These are phyloP conservation scores for Phellinidium pouzarii DNA, from an alignment of 1,284 basidiomycete genomes.

Conservation along the genomic window DNA sequence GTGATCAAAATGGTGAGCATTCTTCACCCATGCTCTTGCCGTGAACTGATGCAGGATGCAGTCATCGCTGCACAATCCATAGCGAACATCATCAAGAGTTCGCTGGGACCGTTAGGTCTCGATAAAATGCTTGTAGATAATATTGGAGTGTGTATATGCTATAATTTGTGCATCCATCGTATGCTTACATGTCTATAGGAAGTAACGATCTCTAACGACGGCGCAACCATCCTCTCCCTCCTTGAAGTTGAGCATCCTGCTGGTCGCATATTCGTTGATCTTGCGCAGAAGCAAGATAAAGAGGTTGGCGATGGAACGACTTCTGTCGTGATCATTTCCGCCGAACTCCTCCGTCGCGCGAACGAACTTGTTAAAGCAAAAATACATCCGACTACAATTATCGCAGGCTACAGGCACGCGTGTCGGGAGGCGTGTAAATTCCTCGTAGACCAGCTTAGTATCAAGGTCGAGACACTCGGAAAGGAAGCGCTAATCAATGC, in stretches of 20 bases:
- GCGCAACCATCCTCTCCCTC: conserved; percentile 93
- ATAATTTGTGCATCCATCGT: conserved; percentile 5
- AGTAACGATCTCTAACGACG: conserved; percentile 99
- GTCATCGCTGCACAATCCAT: conserved; percentile 95
- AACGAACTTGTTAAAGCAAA: conserved; percentile 98
- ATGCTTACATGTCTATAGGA: conserved; percentile 49
- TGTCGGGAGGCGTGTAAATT: conserved; percentile 98
- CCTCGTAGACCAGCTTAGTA: conserved; percentile 95
- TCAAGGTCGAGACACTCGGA: conserved; percentile 90
- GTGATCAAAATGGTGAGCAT: conserved; percentile 87
- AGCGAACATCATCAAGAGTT: conserved; percentile 97
- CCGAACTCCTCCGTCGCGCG: conserved; percentile 90
- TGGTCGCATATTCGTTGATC: conserved; percentile 93
- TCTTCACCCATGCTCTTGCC: conserved; percentile 16
- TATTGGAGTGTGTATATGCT: conserved; percentile 68
- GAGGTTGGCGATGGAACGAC: conserved; percentile 99
- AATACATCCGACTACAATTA: conserved; percentile 99
- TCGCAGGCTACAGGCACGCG: conserved; percentile 95
- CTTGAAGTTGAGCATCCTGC: conserved; percentile 93
- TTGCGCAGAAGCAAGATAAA: conserved; percentile 99
- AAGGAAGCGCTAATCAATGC: conserved; percentile 92
- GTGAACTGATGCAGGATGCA: conserved; percentile 27
- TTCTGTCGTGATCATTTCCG: conserved; percentile 96
- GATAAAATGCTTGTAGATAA: conserved; percentile 99
- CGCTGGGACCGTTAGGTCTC: conserved; percentile 89